A percentile compares a stretch with the other conserved stretches of the same genome.
Conservation (phyloP, 441 rosid species). For the Metrosideros polymorpha region DNA sequence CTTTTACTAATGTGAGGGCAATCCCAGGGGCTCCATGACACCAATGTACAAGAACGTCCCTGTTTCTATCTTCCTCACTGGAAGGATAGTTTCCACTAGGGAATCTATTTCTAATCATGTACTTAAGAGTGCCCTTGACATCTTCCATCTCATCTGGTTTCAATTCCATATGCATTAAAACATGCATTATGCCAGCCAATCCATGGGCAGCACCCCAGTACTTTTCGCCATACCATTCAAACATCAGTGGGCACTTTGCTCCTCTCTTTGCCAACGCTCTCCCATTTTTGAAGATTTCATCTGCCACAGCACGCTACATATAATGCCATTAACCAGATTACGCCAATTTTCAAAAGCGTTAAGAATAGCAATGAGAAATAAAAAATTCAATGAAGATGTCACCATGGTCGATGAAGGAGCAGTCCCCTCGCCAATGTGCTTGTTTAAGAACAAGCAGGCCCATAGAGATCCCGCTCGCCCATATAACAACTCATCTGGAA, state of each 20-base stretch:
- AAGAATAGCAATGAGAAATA: neutral
- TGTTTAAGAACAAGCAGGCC: conserved; percentile 11
- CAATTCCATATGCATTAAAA: conserved; percentile 61
- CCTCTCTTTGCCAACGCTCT: conserved; percentile 21
- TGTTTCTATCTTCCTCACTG: conserved; percentile 42
- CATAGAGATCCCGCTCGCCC: conserved; percentile 6
- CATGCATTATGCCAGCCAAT: conserved; percentile 57
- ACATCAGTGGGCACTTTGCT: conserved; percentile 57
- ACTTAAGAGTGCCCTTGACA: conserved; percentile 50
- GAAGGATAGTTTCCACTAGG: conserved; percentile 64
- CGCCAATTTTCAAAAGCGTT: neutral
- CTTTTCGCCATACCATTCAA: conserved; percentile 67
- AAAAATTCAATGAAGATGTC: neutral
- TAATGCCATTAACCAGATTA: neutral
- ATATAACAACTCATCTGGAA: conserved; percentile 7
- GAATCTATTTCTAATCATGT: conserved; percentile 51
- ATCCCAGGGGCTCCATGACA: conserved; percentile 75
- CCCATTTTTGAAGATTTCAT: conserved; percentile 45
- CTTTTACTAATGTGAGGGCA: conserved; percentile 53
- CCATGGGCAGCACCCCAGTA: conserved; percentile 85
- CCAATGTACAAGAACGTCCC: conserved; percentile 69
- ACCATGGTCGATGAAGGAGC: conserved; percentile 2
- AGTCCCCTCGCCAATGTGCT: conserved; percentile 1
- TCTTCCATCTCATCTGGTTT: conserved; percentile 51
- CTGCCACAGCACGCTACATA: conserved; percentile 39